Evolutionary conservation across 1,284 basidiomycete species (phyloP), one percentile per base, ranked within the genome.

Genomic region (Apiotrichum sp.): DNA sequence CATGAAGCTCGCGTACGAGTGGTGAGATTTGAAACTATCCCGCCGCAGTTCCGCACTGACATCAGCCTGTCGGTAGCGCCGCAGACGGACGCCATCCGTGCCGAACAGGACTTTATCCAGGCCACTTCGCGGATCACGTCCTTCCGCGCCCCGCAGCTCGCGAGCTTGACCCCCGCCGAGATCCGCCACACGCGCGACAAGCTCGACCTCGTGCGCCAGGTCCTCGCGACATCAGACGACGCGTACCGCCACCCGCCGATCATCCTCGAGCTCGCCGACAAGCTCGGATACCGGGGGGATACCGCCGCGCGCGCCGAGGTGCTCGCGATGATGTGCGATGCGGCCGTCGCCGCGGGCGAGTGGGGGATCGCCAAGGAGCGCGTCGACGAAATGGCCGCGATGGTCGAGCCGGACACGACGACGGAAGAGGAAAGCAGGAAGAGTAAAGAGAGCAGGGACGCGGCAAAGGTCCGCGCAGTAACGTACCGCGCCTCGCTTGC

Each of bases 1-100:
- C 52, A 96, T 97, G 92, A 93, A 91, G 74, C 78, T 91, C 41
- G 93, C 93, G 1, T 93, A 93, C 72, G 89, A 95, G 57, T 95
- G 92, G 93, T 93, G 71, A 70, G 82, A 22, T 22, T 22, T 22
- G 22, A 8, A 38, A 38, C 4, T 16, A 35, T 9, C 22, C 22
- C 22, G 22, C 22, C 22, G 22, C 22, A 22, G 22, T 22, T 22
- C 22, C 22, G 22, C 22, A 22, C 7, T 38, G 16, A 48, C 45
- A 13, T 36, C 61, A 95, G 93, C 65, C 79, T 96, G 52, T 78
- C 84, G 44, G 87, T 95, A 3, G 84, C 87, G 1, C 78, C 78
- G 3, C 73, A 79, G 10, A 86, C 89, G 0, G 80, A 84, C 8
- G 79, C 79, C 0, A 81, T 93, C 54, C 65, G 74, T 11, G 80